Percentiles rank a stretch among this genome's conserved stretches.
phyloP scores from a whole-genome alignment of 768 basidiomycete species.

The Cantharellus cinnabarinus region DNA sequence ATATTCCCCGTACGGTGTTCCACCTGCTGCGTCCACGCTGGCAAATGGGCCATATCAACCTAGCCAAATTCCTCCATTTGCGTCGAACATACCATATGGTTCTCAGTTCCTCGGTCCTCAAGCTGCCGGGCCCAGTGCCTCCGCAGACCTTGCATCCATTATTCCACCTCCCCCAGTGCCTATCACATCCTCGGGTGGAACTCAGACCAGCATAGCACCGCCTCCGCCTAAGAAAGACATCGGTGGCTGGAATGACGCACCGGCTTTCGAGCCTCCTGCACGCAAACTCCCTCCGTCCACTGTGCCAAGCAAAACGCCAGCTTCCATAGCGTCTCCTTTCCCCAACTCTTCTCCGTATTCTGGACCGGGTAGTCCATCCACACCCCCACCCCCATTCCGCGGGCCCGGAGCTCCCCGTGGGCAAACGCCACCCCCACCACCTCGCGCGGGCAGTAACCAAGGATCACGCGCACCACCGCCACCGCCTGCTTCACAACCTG shows the following conservation, averaged over 20 bases:
- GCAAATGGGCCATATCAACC: slow-evolving; percentile 8
- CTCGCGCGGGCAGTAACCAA: slow-evolving; percentile 10
- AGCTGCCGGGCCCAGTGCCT: slow-evolving; percentile 19
- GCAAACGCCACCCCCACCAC: background rate
- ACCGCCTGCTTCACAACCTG: slow-evolving; percentile 5
- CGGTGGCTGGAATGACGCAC: slow-evolving; percentile 87
- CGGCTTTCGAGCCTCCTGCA: slow-evolving; percentile 20
- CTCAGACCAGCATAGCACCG: slow-evolving; percentile 23
- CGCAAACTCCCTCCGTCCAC: slow-evolving; percentile 11
- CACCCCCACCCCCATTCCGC: slow-evolving; percentile 28
- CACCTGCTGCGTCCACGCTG: slow-evolving; percentile 9
- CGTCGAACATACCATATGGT: slow-evolving; percentile 6
- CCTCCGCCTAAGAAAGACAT: slow-evolving; percentile 39
- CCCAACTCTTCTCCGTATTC: slow-evolving; percentile 33
- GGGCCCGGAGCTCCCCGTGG: slow-evolving; percentile 14
- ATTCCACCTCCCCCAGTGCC: slow-evolving; percentile 20
- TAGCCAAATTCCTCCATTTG: background rate
- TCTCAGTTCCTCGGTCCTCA: slow-evolving; percentile 18
- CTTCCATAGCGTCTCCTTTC: slow-evolving; percentile 76
- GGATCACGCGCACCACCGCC: slow-evolving; percentile 16
- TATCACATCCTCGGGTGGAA: slow-evolving; percentile 22
- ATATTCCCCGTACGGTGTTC: background rate
- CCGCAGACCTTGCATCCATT: slow-evolving; percentile 12
- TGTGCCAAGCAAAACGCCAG: slow-evolving; percentile 29
- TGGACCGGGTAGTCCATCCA: slow-evolving; percentile 21